Conservation (phyloP, 306 rosid genomes). For the Cicer bijugum region DNA sequence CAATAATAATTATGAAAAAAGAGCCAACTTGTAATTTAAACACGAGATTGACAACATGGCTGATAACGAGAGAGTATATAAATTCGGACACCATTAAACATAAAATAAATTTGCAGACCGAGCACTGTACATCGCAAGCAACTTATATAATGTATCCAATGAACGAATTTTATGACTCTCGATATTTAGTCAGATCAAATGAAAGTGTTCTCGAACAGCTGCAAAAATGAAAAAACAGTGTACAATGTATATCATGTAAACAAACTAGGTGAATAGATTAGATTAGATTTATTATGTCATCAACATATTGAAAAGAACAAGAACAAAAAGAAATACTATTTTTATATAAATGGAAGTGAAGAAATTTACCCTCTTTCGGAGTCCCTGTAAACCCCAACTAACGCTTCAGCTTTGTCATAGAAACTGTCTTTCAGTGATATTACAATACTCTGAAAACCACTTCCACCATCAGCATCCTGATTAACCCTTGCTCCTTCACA, state of each 20-base stretch:
- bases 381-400: constrained; percentile 91
- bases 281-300: constrained; percentile 21
- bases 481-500: constrained; percentile 78
- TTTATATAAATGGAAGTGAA: neutral
- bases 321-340: neutral
- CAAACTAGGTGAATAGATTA: constrained; percentile 19
- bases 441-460: constrained; percentile 95
- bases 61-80: neutral
- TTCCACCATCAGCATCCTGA: constrained; percentile 75
- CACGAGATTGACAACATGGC: constrained; percentile 31
- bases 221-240: constrained; percentile 44
- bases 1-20: constrained; percentile 48
- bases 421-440: constrained; percentile 91
- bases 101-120: constrained; percentile 23
- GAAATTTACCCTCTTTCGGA: constrained; percentile 71
- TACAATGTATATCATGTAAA: neutral
- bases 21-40: constrained; percentile 40
- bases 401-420: constrained; percentile 90
- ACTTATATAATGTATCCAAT: constrained; percentile 7
- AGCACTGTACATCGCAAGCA: constrained; percentile 47
- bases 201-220: constrained; percentile 94
- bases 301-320: constrained; percentile 8
- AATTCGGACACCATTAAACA: constrained; percentile 23
- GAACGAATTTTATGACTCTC: constrained; percentile 60
- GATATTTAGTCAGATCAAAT: constrained; percentile 85